Conservation (phyloP, 164 flowering plant species). For the Liriodendron chinense region DNA sequence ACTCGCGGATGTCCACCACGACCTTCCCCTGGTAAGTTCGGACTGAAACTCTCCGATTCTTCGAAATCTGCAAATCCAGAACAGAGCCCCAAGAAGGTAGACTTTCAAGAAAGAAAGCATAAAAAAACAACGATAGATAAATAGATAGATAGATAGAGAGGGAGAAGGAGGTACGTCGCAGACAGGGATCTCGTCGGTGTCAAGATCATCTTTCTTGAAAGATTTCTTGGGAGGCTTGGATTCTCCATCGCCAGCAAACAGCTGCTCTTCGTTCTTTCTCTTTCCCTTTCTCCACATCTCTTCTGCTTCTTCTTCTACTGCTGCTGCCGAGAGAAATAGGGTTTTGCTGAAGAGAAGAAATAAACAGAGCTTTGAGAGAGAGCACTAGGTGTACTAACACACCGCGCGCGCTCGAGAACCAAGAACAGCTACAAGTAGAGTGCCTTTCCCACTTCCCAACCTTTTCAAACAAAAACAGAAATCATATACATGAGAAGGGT, state of each 20-base stretch:
- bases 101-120: not conserved
- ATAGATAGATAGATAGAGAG: not conserved
- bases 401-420: not conserved
- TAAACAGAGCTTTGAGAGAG: not conserved
- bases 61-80: slow-evolving; percentile 44
- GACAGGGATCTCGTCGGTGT: slow-evolving; percentile 47
- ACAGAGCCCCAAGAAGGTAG: not conserved
- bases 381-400: not conserved
- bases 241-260: slow-evolving; percentile 30
- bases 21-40: slow-evolving; percentile 71
- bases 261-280: slow-evolving; percentile 37
- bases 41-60: slow-evolving; percentile 64
- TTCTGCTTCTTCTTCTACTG: not conserved
- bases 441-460: not conserved
- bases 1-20: slow-evolving; percentile 81
- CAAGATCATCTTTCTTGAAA: slow-evolving; percentile 25
- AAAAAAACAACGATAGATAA: not conserved
- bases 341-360: not conserved
- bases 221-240: slow-evolving; percentile 34
- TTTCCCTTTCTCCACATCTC: slow-evolving; percentile 24
- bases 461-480: not conserved
- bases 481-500: too few relatives aligned
- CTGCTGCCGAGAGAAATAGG: not conserved
- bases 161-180: slow-evolving; percentile 50
- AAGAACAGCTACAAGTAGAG: not conserved